phyloP scores from a whole-genome alignment of 2,329 filamentous ascomycete species.

The Neurospora sp. region DNA sequence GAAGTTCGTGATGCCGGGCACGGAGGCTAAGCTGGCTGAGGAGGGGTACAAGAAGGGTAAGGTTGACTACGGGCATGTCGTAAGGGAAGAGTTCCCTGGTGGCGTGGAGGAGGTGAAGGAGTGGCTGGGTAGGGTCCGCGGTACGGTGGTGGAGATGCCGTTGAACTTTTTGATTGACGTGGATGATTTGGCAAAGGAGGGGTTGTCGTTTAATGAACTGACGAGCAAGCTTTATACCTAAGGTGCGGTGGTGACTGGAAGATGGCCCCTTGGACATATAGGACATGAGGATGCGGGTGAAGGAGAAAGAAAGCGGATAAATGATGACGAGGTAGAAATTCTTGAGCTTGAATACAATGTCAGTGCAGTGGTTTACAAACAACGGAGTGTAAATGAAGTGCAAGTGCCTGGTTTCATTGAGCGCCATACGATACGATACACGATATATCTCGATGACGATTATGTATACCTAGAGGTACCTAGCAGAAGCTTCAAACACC shows the following conservation, averaged over 20 bases:
- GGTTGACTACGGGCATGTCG: constrained; percentile 81
- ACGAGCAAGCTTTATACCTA: constrained; percentile 65
- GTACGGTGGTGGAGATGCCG: constrained; percentile 81
- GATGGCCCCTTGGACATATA: not conserved
- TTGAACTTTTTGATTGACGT: constrained; percentile 73
- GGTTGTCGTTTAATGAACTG: constrained; percentile 60
- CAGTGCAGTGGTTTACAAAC: not conserved
- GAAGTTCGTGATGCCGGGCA: constrained; percentile 52
- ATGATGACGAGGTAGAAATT: not conserved
- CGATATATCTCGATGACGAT: no score
- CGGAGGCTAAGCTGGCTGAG: constrained; percentile 28
- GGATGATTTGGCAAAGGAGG: constrained; percentile 78
- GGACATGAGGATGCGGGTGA: not conserved
- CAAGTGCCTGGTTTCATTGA: not conserved
- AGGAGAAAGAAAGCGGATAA: not conserved
- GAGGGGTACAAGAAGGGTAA: constrained; percentile 42
- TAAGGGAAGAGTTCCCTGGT: constrained; percentile 65
- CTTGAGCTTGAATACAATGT: not conserved
- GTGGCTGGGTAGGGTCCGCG: constrained; percentile 54
- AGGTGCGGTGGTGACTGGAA: not conserved
- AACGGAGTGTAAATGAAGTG: not conserved
- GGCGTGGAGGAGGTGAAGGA: constrained; percentile 67
- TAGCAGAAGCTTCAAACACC: no score
- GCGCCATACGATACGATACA: no score
- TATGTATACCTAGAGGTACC: no score